Conservation (phyloP, 108 stramenopile genomes). For the Nitzschia inconspicua region DNA sequence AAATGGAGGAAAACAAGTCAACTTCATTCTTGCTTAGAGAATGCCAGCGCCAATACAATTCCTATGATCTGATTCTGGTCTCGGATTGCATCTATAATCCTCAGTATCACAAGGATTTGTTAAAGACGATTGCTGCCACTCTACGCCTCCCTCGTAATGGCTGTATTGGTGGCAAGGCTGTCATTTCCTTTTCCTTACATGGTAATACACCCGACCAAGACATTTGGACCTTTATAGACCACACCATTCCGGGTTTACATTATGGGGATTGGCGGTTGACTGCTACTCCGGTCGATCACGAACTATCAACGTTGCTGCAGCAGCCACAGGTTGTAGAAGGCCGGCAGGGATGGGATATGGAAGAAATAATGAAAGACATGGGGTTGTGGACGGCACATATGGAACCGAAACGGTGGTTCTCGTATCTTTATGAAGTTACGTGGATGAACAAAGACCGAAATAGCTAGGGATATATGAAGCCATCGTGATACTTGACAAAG, state of each 20-base stretch:
- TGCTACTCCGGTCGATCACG: neutral
- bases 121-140: slow-evolving; percentile 22
- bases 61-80: slow-evolving; percentile 22
- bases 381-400: slow-evolving; percentile 10
- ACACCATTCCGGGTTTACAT: neutral
- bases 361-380: slow-evolving; percentile 22
- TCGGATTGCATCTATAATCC: slow-evolving; percentile 48
- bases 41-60: neutral
- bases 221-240: slow-evolving; percentile 25
- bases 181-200: slow-evolving; percentile 39
- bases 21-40: neutral
- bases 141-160: neutral
- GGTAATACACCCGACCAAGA: slow-evolving; percentile 17
- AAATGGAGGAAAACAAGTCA: neutral
- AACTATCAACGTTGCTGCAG: neutral
- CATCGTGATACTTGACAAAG: neutral
- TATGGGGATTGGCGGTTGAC: neutral
- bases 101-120: slow-evolving; percentile 20
- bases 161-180: slow-evolving; percentile 13
- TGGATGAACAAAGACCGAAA: neutral
- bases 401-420: slow-evolving; percentile 13
- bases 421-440: slow-evolving; percentile 20
- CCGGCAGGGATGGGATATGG: slow-evolving; percentile 21
- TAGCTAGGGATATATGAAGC: neutral
- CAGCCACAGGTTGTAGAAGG: neutral